A percentile compares a stretch with the other conserved stretches of the same genome.
phyloP scores from a whole-genome alignment of 805 yeast species.

The Candida parachauliodes region DNA sequence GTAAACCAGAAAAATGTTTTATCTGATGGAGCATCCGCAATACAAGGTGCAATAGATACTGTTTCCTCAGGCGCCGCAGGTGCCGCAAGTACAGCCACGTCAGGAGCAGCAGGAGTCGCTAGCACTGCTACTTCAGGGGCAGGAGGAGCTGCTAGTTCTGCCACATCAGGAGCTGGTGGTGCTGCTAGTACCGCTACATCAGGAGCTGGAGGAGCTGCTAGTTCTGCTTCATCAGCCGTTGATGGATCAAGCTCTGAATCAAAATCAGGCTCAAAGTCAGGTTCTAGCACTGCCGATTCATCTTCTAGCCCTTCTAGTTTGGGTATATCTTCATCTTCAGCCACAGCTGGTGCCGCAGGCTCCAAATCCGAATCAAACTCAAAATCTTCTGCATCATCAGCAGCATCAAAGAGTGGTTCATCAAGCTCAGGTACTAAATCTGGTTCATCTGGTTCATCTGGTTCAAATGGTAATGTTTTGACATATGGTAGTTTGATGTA shows the following conservation, averaged over 20 bases:
- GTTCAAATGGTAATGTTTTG: constrained; percentile 1
- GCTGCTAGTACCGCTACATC: constrained; percentile 5
- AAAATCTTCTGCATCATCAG: background rate
- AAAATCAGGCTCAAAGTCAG: background rate
- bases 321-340: background rate
- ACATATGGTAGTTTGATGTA: constrained; percentile 5
- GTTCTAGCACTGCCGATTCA: background rate
- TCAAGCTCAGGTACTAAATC: constrained; percentile 1
- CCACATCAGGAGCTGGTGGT: constrained; percentile 4
- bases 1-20: constrained; percentile 5
- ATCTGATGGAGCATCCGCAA: background rate
- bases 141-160: background rate
- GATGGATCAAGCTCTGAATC: background rate
- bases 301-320: background rate
- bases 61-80: background rate
- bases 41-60: background rate
- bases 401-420: background rate
- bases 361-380: background rate
- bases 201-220: background rate
- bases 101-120: background rate
- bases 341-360: background rate
- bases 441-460: background rate
- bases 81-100: background rate
- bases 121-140: constrained; percentile 3
- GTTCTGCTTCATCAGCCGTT: background rate